Conservation (phyloP, 2,329 filamentous ascomycete genomes). For the Fusarium incarnatum region DNA sequence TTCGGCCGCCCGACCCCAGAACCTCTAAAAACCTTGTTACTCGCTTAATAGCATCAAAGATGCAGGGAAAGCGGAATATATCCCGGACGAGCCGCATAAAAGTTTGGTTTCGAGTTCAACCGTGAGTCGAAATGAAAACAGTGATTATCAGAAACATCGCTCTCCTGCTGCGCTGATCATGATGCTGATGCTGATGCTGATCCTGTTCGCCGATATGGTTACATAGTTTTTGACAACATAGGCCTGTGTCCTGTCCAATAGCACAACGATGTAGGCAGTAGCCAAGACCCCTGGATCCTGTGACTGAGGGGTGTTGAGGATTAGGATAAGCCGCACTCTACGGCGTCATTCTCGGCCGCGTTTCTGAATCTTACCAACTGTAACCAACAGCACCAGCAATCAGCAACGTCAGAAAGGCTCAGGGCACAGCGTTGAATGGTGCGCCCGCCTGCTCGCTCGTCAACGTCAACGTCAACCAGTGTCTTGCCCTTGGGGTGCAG, state of each 20-base stretch:
- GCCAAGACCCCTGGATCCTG: conserved; percentile 22
- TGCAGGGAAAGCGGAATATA: conserved; percentile 30
- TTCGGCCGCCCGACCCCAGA: conserved; percentile 32
- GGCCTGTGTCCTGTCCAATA: background rate
- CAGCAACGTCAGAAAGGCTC: conserved; percentile 19
- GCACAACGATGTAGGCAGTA: background rate
- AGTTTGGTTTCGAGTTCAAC: background rate
- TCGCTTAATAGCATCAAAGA: conserved; percentile 13
- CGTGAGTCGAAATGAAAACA: background rate
- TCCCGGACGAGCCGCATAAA: conserved; percentile 30
- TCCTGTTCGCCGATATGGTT: background rate
- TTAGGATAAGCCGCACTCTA: conserved; percentile 40
- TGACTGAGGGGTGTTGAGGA: conserved; percentile 16
- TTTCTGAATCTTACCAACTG: conserved; percentile 35
- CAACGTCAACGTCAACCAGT: conserved; percentile 18
- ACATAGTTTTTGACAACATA: background rate
- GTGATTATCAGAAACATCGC: conserved; percentile 1
- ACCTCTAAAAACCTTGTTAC: conserved; percentile 6
- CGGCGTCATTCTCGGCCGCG: conserved; percentile 45
- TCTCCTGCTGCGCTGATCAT: conserved; percentile 24
- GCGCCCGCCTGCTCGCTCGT: conserved; percentile 13
- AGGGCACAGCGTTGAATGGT: conserved; percentile 1
- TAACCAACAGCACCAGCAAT: conserved; percentile 15
- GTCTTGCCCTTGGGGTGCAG: conserved; percentile 6
- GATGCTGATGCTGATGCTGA: background rate